Base-by-base conservation (phyloP, 108 stramenopile genomes). In the Aurantiochytrium sp. region DNA sequence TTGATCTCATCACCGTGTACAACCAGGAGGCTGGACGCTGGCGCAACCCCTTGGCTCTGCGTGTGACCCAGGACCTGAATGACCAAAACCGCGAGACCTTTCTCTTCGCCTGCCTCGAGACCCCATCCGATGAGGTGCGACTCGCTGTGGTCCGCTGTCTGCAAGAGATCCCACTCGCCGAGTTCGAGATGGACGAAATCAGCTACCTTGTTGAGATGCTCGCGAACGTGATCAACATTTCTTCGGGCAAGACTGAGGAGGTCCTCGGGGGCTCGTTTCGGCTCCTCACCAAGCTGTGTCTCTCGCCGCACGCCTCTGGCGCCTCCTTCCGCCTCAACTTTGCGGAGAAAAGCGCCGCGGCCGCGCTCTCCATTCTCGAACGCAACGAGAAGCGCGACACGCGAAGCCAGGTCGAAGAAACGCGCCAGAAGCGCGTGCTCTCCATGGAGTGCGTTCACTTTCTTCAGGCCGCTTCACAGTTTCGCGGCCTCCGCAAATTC, bases 331-430 rank as follows among this genome's bases (percentile, higher is more conserved):
- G 73, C 0, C 17, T n/a, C 21, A 48, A 1, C 73, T 81, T 48
- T 48, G 73, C 73, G 12, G 73, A 81, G 39, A 81, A 1, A 30
- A 48, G 24, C n/a, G 73, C 73, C 50, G 30, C n/a, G 6, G 73
- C 73, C 6, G 73, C 73, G 12, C 30, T 81, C 10, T 48, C 73
- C 27, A 81, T 81, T 4, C 45, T 81, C 21, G 73, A 81, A 24
- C 73, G 73, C 21, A 81, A 81, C 24, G 73, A 81, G 24, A 22
- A 48, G 42, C 73, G 73, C 27, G 45, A 81, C 73, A 81, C 73
- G 42, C 39, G 42, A 0, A 24, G 42, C 17, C 36, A 81, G 19
- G 42, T 12, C 2, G 45, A 27, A 17, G 73, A 81, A 12, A 30
- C 45, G 39, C 45, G 30, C 73, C 42, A 81, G 45, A 81, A 81